Evolutionary conservation across 1,139 yeast species (phyloP), one percentile per base, ranked within the genome.

Genomic region (Pichia sp.): DNA sequence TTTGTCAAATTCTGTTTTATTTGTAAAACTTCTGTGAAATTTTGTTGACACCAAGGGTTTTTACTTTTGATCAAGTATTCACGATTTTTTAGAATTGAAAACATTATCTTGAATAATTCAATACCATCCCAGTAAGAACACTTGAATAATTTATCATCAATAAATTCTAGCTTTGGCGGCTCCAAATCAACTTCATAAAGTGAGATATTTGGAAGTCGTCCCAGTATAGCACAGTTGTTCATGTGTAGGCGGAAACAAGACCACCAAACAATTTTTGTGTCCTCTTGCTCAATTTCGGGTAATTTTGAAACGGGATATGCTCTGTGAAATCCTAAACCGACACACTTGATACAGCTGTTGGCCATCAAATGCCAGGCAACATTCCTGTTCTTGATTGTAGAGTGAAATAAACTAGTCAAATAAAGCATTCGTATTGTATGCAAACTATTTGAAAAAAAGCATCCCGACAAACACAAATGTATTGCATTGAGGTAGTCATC

Each of bases 271-370:
- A 60, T 51, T 46, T 51, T 59, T 34, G 55, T 55, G 21, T 64
- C 66, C 44, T 64, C 68, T 40, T 57, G 62, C 23, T 56, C 54
- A 9, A 50, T 55, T 16, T 49, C 55, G 12, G 58, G 43, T 22
- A 55, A 54, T 40, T 53, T 56, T 5, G 51, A 23, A n/a, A 65
- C 58, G 9, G 63, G 58, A 1, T 58, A 54, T 34, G 64, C 64
- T 51, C 70, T 61, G 54, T 72, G 72, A n/a, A 68, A 58, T 0
- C 76, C 76, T 13, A 74, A 58, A 1, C 74, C 63, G 16, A 67
- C 58, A 2, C 74, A 70, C 56, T 73, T 76, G 37, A 74, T 55
- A 16, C 68, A 61, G 3, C 72, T 73, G 10, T 70, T 54, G 8
- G 72, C 71, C 40, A 68, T 55, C 37, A 74, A 51, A 42, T 71